Evolutionary conservation across 2,329 filamentous ascomycete genomes (phyloP).

Genomic region (Aspergillus sp.): DNA sequence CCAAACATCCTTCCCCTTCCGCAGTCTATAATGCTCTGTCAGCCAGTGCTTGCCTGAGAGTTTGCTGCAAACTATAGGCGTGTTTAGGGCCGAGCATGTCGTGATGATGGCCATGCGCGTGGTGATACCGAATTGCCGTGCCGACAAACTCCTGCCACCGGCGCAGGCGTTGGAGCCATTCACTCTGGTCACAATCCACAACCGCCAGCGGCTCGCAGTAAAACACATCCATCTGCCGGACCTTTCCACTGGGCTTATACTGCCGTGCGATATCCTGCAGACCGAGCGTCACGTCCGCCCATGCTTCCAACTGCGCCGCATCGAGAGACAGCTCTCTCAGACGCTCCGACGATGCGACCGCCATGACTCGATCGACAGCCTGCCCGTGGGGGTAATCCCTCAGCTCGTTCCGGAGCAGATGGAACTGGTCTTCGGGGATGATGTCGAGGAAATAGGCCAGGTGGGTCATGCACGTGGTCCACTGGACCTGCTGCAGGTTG

Average conservation of each 20-base stretch:
- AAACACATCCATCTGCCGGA: conserved; percentile 45
- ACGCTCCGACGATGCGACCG: conserved; percentile 3
- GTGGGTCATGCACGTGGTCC: conserved; percentile 40
- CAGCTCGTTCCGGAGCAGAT: background rate
- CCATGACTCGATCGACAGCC: conserved; percentile 5
- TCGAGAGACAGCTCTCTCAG: conserved; percentile 21
- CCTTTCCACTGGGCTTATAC: conserved; percentile 43
- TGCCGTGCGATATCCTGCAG: conserved; percentile 41
- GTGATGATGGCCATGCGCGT: conserved; percentile 40
- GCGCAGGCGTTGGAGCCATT: conserved; percentile 23
- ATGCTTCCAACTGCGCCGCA: conserved; percentile 21
- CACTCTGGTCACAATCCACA: conserved; percentile 18
- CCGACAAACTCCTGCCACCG: conserved; percentile 38
- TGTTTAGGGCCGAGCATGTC: conserved; percentile 40
- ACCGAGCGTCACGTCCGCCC: conserved; percentile 9
- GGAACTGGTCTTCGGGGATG: conserved; percentile 28
- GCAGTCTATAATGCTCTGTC: background rate
- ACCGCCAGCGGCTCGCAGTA: conserved; percentile 34
- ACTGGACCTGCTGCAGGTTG: conserved; percentile 44
- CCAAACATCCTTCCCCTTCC: too few relatives aligned
- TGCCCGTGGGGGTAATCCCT: conserved; percentile 13
- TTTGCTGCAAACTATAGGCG: conserved; percentile 33
- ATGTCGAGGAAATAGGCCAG: conserved; percentile 44
- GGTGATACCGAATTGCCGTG: conserved; percentile 28
- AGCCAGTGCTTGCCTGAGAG: conserved; percentile 9